Base-by-base conservation (phyloP, 2,329 filamentous ascomycete genomes). In the Cordyceps militaris region DNA sequence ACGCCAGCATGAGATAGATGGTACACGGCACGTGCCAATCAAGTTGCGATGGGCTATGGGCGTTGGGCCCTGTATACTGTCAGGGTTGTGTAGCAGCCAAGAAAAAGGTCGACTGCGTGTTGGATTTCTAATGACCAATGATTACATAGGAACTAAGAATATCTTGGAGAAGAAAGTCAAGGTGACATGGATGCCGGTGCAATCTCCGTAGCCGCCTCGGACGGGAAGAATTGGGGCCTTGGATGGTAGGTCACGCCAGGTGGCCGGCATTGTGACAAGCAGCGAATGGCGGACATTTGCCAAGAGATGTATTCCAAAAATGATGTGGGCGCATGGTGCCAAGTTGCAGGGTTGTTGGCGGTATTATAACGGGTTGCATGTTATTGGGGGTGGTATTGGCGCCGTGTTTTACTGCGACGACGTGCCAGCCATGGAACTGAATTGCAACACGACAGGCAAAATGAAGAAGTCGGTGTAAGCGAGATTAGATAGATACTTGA, bases 1-100 rank as follows among this genome's bases (percentile, higher is more conserved):
- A 86, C 67, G 58, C 58, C n/a, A 53, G 55, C 23, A 58, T 38
- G 51, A 63, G 64, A 60, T 65, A 60, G 59, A 59, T 11, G 32
- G 50, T 5, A 19, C 21, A 26, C 6, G 30, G 11, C 26, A 28
- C 24, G 26, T 30, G 44, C 24, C 44, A 30, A 19, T 24, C 46
- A 43, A 16, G 19, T 11, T 43, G 14, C 13, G 19, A 9, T 43
- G 21, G 21, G 3, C 40, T 4, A 3, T 42, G 36, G 24, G 13
- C 30, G 44, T 26, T 26, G 19, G 9, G 44, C 44, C 42, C 23
- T 47, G 44, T 26, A 47, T 21, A 23, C 14, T 36, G 30, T 14
- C 30, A 19, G 16, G 32, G 53, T 28, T n/a, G 28, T n/a, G 23
- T 28, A 21, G 40, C 40, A 43, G 23, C 23, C 28, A 32, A 43